Conservation (phyloP, 108 stramenopile species). For the Nitzschia putrida region DNA sequence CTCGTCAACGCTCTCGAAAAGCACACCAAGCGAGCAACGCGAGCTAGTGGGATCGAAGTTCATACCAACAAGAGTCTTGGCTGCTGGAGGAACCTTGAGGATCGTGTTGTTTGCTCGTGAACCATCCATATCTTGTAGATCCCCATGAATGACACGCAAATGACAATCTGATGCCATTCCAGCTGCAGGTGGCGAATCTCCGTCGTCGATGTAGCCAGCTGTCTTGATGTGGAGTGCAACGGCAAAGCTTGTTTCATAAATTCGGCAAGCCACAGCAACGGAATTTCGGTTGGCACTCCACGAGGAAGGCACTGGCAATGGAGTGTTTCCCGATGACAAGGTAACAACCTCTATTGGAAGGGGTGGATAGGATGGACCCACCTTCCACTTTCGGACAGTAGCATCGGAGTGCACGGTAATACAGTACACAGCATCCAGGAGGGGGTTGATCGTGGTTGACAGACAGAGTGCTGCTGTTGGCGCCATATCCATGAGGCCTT, state of each 20-base stretch:
- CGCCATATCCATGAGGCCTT: slow-evolving; percentile 40
- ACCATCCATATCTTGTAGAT: slow-evolving; percentile 1
- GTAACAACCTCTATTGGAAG: slow-evolving; percentile 26
- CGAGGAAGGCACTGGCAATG: slow-evolving; percentile 22
- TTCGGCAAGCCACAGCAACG: slow-evolving; percentile 26
- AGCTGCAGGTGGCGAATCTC: not conserved
- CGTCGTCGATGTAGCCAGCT: slow-evolving; percentile 5
- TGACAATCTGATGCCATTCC: slow-evolving; percentile 28
- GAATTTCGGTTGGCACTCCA: slow-evolving; percentile 36
- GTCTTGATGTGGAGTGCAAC: slow-evolving; percentile 37
- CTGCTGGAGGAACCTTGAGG: slow-evolving; percentile 30
- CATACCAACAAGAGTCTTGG: slow-evolving; percentile 39
- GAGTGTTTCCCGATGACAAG: not conserved
- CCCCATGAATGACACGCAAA: slow-evolving; percentile 30
- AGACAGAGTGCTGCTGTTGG: slow-evolving; percentile 46
- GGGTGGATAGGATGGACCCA: slow-evolving; percentile 17
- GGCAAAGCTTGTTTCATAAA: slow-evolving; percentile 33
- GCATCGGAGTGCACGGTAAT: slow-evolving; percentile 50
- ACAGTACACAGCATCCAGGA: slow-evolving; percentile 12
- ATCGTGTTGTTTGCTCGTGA: not conserved
- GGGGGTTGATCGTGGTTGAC: slow-evolving; percentile 14
- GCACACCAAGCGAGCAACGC: slow-evolving; percentile 30
- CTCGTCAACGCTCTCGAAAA: slow-evolving; percentile 16
- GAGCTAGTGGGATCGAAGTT: slow-evolving; percentile 28
- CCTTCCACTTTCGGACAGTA: slow-evolving; percentile 41